phyloP scores from a whole-genome alignment of 352 stramenopile genomes.

The Thalassiosira hispida region DNA sequence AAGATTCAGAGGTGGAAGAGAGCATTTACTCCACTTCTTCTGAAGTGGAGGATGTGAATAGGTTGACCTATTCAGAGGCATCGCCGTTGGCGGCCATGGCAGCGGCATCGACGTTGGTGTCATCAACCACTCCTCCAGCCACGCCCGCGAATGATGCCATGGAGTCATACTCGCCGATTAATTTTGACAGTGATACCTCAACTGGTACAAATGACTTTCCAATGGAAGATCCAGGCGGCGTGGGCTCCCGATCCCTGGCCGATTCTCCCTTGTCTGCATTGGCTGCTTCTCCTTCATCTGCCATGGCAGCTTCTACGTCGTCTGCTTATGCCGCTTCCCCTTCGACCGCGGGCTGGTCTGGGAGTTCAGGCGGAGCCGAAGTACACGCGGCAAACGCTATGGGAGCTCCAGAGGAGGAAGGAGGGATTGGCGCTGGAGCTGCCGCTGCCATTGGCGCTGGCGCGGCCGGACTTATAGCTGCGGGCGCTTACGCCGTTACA shows the following conservation, averaged over 20 bases:
- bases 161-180: constrained; percentile 10
- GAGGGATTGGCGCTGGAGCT: constrained; percentile 24
- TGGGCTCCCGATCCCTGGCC: background rate
- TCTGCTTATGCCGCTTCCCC: no score
- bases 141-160: background rate
- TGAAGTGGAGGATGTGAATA: background rate
- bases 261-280: constrained; percentile 4
- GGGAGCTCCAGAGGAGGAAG: no score
- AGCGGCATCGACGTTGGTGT: constrained; percentile 45
- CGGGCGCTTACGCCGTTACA: constrained; percentile 36
- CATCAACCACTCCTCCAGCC: constrained; percentile 1
- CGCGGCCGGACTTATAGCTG: constrained; percentile 32
- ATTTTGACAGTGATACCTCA: background rate
- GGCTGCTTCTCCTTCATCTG: no score
- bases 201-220: background rate
- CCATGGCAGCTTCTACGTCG: no score
- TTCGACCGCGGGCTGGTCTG: no score
- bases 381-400: no score
- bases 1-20: constrained; percentile 33
- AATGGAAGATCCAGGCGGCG: background rate
- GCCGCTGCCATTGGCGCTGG: constrained; percentile 33
- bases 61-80: background rate
- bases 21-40: constrained; percentile 13
- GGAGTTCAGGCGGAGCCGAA: no score
- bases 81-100: constrained; percentile 41